Evolutionary conservation across 106 monocot species (phyloP).

Genomic region (Dendrobium nobile): DNA sequence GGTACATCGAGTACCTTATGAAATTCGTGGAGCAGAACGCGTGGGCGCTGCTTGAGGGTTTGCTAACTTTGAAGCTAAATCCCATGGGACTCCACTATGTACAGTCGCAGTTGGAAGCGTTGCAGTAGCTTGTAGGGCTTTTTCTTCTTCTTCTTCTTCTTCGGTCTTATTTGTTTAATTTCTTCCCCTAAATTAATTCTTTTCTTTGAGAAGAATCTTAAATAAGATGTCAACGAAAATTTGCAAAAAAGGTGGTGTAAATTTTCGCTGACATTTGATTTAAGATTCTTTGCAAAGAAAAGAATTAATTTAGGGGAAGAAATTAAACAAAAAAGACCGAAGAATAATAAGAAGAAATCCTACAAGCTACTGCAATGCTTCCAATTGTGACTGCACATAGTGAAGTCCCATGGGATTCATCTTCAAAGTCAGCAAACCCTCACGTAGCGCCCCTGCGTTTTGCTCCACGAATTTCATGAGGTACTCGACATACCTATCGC

Average conservation of each 20-base stretch:
- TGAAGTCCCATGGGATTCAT: constrained; percentile 86
- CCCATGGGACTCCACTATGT: constrained; percentile 90
- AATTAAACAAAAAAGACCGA: too few species aligned
- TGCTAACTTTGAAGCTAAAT: constrained; percentile 79
- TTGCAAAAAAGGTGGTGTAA: too few species aligned
- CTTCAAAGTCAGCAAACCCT: constrained; percentile 67
- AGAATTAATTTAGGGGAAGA: too few species aligned
- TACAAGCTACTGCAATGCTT: constrained; percentile 70
- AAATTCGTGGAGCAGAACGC: constrained; percentile 58
- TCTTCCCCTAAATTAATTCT: too few species aligned
- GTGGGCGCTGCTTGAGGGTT: constrained; percentile 57
- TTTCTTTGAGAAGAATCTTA: too few species aligned
- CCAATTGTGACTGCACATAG: constrained; percentile 89
- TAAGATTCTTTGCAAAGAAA: too few species aligned
- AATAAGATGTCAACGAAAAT: too few species aligned
- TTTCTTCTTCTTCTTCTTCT: not conserved
- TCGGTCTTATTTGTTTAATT: too few species aligned
- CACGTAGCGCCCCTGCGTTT: constrained; percentile 53
- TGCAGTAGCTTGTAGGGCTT: constrained; percentile 66
- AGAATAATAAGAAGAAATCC: constrained; percentile 18
- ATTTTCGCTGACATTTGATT: too few species aligned
- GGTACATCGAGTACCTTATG: constrained; percentile 69
- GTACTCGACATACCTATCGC: constrained; percentile 77
- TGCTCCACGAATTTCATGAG: constrained; percentile 64
- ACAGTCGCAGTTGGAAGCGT: constrained; percentile 71